Evolutionary conservation across 768 basidiomycete genomes (phyloP).

Genomic region (Zangia roseola): DNA sequence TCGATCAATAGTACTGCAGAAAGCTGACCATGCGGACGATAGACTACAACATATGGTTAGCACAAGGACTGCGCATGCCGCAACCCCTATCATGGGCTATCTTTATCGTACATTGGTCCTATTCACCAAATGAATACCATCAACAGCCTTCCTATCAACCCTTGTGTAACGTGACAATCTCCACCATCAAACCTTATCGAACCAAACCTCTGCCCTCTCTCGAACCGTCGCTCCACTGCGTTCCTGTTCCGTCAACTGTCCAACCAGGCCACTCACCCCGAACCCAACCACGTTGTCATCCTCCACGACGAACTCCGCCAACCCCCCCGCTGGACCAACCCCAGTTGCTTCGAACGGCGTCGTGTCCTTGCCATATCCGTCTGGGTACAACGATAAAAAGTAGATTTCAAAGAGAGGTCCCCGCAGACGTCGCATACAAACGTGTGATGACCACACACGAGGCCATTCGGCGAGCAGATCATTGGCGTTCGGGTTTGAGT

Average conservation of each 20-base stretch:
- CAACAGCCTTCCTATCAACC: neutral
- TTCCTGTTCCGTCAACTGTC: conserved; percentile 18
- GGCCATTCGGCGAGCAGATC: conserved; percentile 34
- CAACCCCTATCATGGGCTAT: too few relatives aligned
- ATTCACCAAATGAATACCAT: too few relatives aligned
- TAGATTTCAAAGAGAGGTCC: conserved; percentile 21
- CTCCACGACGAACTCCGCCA: conserved; percentile 25
- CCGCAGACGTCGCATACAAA: conserved; percentile 27
- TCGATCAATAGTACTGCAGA: too few relatives aligned
- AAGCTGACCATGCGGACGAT: too few relatives aligned
- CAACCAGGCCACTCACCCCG: conserved; percentile 20
- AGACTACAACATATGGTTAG: too few relatives aligned
- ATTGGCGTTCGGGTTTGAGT: neutral
- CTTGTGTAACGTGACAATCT: neutral
- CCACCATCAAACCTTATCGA: conserved; percentile 17
- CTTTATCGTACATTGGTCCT: too few relatives aligned
- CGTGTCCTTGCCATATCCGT: conserved; percentile 38
- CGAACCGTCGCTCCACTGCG: conserved; percentile 19
- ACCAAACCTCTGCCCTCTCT: conserved; percentile 34
- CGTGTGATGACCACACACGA: conserved; percentile 38
- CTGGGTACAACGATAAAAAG: conserved; percentile 31
- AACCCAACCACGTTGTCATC: conserved; percentile 31
- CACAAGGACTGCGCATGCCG: too few relatives aligned
- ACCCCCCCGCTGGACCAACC: neutral
- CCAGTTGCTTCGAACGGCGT: conserved; percentile 31